phyloP scores from a whole-genome alignment of 2,329 filamentous ascomycete genomes.

The Ophiocordyceps camponoti-leonardi region DNA sequence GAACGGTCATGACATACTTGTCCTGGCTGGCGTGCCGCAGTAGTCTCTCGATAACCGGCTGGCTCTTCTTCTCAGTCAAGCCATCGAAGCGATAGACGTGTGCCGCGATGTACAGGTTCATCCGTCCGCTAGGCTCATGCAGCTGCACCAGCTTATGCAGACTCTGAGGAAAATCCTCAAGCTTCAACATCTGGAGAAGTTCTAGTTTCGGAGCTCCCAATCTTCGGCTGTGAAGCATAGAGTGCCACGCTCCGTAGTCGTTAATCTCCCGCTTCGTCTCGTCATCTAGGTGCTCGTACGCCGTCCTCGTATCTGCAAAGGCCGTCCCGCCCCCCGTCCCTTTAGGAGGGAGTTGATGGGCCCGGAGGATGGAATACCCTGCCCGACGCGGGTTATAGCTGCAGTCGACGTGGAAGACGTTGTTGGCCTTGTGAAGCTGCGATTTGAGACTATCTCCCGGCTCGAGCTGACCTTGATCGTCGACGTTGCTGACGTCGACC shows the following conservation, averaged over 20 bases:
- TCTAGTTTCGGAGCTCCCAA: background rate
- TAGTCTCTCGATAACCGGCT: background rate
- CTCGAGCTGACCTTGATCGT: background rate
- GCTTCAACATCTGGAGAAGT: background rate
- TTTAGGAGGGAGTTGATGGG: background rate
- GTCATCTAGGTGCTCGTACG: background rate
- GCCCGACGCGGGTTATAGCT: background rate
- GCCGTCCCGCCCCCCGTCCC: background rate
- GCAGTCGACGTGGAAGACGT: slow-evolving; percentile 1
- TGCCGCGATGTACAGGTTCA: background rate
- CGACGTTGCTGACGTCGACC: background rate
- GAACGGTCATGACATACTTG: background rate
- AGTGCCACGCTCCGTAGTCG: background rate
- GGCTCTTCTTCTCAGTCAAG: background rate
- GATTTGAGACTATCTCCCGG: background rate
- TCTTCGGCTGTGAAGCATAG: background rate
- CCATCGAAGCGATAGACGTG: background rate
- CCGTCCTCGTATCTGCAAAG: slow-evolving; percentile 1
- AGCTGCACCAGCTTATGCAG: background rate
- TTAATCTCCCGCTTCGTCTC: background rate
- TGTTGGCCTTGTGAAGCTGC: background rate
- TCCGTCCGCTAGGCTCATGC: background rate
- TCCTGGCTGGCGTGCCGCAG: background rate
- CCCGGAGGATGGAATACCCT: background rate
- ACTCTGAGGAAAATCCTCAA: background rate